These are phyloP conservation scores for Tarenaya hassleriana DNA, from an alignment of 345 rosid species.

Conservation along the genomic window DNA sequence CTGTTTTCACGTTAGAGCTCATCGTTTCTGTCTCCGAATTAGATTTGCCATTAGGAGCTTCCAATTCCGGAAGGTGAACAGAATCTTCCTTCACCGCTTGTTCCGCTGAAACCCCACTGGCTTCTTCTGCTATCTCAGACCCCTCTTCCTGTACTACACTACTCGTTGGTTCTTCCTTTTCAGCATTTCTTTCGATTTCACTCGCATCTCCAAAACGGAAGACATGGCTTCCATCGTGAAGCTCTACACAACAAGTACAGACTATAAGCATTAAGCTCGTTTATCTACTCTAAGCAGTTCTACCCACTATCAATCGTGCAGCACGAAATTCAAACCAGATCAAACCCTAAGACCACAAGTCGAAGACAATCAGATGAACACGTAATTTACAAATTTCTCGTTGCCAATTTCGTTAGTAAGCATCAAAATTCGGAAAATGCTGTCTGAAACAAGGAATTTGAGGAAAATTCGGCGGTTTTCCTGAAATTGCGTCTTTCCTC, in stretches of 20 bases:
- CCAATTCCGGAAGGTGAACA: constrained; percentile 11
- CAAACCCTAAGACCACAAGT: not conserved
- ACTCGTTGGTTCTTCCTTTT: constrained; percentile 21
- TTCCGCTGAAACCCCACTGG: constrained; percentile 15
- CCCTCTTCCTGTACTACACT: constrained; percentile 9
- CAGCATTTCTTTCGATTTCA: constrained; percentile 28
- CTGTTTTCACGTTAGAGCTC: not conserved
- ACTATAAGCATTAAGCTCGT: not conserved
- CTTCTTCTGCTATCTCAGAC: constrained; percentile 13
- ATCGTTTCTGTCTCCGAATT: not conserved
- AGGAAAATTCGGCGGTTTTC: not conserved
- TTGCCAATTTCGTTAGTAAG: not conserved
- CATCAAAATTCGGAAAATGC: not conserved
- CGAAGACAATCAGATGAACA: not conserved
- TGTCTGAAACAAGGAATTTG: not conserved
- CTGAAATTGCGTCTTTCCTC: constrained; percentile 1
- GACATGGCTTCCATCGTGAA: constrained; percentile 51
- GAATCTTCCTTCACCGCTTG: constrained; percentile 7
- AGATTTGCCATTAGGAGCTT: constrained; percentile 7
- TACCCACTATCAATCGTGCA: not conserved
- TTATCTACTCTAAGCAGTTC: constrained; percentile 6
- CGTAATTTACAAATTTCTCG: not conserved
- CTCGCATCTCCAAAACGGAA: constrained; percentile 49
- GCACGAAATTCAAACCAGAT: not conserved
- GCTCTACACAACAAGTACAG: constrained; percentile 31